These are phyloP conservation scores for Fusarium verticillioides DNA, from an alignment of 2,329 filamentous ascomycete genomes.

Conservation along the genomic window DNA sequence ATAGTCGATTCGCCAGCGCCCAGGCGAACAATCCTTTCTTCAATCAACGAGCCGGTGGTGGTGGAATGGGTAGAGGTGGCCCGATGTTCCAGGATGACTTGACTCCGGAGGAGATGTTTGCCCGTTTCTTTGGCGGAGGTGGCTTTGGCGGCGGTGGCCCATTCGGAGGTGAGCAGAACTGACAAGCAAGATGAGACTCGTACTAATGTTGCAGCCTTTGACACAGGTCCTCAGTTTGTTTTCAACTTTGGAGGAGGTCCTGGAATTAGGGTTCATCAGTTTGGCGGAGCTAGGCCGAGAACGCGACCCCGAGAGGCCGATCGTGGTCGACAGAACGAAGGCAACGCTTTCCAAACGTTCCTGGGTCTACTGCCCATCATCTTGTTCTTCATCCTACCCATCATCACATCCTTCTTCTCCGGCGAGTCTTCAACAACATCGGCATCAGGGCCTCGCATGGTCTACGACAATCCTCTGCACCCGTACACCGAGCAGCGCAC, in stretches of 20 bases:
- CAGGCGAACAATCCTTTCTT: slow-evolving; percentile 74
- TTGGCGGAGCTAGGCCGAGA: slow-evolving; percentile 82
- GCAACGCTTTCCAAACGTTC: slow-evolving; percentile 68
- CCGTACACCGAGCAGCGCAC: slow-evolving; percentile 80
- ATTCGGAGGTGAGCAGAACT: slow-evolving; percentile 54
- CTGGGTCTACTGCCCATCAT: slow-evolving; percentile 87
- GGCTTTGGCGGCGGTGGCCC: slow-evolving; percentile 74
- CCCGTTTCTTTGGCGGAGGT: slow-evolving; percentile 90
- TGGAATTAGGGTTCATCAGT: slow-evolving; percentile 93
- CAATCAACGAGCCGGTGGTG: slow-evolving; percentile 56
- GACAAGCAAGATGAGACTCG: background rate
- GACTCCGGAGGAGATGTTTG: slow-evolving; percentile 95
- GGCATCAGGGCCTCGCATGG: slow-evolving; percentile 70
- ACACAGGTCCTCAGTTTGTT: slow-evolving; percentile 86
- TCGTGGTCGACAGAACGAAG: slow-evolving; percentile 56
- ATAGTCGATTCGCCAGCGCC: slow-evolving; percentile 80
- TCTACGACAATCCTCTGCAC: slow-evolving; percentile 76
- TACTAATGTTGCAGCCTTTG: slow-evolving; percentile 64
- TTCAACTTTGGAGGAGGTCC: slow-evolving; percentile 95
- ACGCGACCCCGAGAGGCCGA: slow-evolving; percentile 76
- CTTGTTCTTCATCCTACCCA: slow-evolving; percentile 86
- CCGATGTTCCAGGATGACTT: slow-evolving; percentile 90
- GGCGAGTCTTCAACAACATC: slow-evolving; percentile 55
- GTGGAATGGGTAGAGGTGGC: slow-evolving; percentile 59
- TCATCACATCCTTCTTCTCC: slow-evolving; percentile 83